A percentile compares a stretch with the other conserved stretches of the same genome.
These are phyloP conservation scores for Asterionellopsis glacialis DNA, from an alignment of 108 stramenopile genomes.

Conservation along the genomic window DNA sequence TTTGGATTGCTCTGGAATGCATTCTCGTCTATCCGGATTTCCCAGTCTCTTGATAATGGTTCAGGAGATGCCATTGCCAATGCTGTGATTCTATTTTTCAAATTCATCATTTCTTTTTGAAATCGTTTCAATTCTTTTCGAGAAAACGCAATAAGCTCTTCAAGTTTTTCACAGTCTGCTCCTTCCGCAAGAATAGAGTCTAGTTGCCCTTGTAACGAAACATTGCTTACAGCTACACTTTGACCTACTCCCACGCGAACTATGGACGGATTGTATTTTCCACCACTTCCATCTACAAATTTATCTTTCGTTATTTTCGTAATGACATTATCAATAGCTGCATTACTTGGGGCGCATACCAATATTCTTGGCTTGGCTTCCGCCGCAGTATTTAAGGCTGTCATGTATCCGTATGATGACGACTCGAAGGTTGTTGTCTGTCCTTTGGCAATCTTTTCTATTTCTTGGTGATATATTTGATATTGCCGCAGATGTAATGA, in stretches of 20 bases:
- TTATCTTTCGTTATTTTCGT: slow-evolving; percentile 88
- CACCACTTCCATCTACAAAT: slow-evolving; percentile 88
- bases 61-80: slow-evolving; percentile 61
- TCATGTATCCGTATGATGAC: slow-evolving; percentile 26
- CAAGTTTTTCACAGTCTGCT: slow-evolving; percentile 51
- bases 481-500: slow-evolving; percentile 88
- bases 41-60: slow-evolving; percentile 84
- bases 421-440: slow-evolving; percentile 15
- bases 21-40: slow-evolving; percentile 82
- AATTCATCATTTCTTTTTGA: slow-evolving; percentile 46
- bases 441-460: slow-evolving; percentile 52
- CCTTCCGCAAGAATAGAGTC: slow-evolving; percentile 42
- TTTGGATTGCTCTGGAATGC: slow-evolving; percentile 30
- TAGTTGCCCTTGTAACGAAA: slow-evolving; percentile 69
- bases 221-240: slow-evolving; percentile 55
- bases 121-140: slow-evolving; percentile 56
- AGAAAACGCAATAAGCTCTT: slow-evolving; percentile 56
- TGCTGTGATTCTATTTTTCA: slow-evolving; percentile 64
- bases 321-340: slow-evolving; percentile 97
- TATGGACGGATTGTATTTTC: slow-evolving; percentile 88
- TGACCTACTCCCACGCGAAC: slow-evolving; percentile 86
- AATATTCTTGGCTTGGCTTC: slow-evolving; percentile 76
- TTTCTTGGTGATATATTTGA: slow-evolving; percentile 78
- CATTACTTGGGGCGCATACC: slow-evolving; percentile 96
- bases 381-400: slow-evolving; percentile 53